Conservation (phyloP, 2,329 filamentous ascomycete species). For the Sporothrix luriei region DNA sequence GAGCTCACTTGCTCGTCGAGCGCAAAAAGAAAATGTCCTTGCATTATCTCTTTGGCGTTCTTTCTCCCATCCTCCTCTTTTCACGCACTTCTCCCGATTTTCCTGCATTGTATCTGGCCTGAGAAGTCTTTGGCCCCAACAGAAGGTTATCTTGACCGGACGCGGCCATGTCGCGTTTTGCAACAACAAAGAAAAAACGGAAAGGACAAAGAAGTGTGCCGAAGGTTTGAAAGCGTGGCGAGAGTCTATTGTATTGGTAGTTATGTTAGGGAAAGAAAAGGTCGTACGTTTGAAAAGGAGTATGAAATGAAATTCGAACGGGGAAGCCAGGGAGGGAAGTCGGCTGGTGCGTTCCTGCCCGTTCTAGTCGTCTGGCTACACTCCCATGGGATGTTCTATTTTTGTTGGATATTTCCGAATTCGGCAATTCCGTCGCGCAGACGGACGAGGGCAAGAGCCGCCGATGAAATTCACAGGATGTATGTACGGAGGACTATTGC, state of each 20-base stretch:
- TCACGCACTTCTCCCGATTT: background rate
- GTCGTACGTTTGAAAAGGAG: background rate
- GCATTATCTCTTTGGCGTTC: background rate
- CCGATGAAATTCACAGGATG: too few relatives aligned
- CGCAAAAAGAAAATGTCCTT: constrained; percentile 2
- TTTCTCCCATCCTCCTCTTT: background rate
- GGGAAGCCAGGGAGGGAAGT: constrained; percentile 8
- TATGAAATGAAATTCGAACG: background rate
- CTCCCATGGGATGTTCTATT: background rate
- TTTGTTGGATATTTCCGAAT: background rate
- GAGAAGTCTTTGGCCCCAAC: background rate
- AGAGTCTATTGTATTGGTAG: background rate
- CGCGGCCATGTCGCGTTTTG: constrained; percentile 16
- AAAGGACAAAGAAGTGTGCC: background rate
- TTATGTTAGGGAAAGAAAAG: background rate
- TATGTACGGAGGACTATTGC: too few relatives aligned
- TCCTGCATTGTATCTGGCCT: background rate
- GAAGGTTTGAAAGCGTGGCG: background rate
- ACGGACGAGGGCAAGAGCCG: too few relatives aligned
- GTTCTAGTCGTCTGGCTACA: background rate
- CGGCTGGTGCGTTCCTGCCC: constrained; percentile 8
- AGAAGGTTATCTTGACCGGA: constrained; percentile 6
- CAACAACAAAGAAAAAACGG: background rate
- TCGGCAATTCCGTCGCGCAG: background rate
- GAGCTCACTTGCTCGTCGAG: background rate